Evolutionary conservation across 2,329 filamentous ascomycete species (phyloP), one percentile per base, ranked within the genome.

Genomic region (Herpotrichia juniperi): DNA sequence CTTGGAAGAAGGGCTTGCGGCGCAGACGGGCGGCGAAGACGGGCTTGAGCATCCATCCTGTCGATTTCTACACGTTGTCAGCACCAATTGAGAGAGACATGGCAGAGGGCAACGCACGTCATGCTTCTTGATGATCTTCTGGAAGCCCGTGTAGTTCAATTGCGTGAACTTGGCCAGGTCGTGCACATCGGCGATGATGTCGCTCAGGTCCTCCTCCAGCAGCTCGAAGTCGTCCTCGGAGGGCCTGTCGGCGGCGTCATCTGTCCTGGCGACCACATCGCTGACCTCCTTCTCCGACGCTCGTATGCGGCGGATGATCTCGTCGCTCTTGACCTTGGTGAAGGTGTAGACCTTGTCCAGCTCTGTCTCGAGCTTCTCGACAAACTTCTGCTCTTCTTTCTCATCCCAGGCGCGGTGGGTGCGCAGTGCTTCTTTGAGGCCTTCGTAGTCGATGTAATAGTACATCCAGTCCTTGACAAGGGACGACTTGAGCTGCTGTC

Each of bases 51-150:
- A 94, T 87, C 92, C 93, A 96, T 54, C 87, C 83, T 0, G 94
- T 99, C 81, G 90, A 83, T 91, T 99, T 99, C 89, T 94, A 67
- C 17, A 37, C 28, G 14, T 9, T 10, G 35, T 72, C 53, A 69
- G 67, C 49, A 30, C 42, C 45, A 32, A 30, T 31, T 42, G 47
- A 17, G 2, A 5, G n/a, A 9, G 19, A 48, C 54, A 66, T 21
- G 26, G 21, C 4, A 47, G 5, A 37, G 30, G 19, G 8, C 19
- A 44, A 79, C 89, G 64, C 76, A 93, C 90, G 78, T 97, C 94
- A 75, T 99, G 94, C 82, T 99, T 99, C 83, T 99, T 99, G 76
- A 99, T 96, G 59, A 99, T 99, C 82, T 99, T 99, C 80, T 97
- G 96, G 74, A 99, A 99, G 4, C 94, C 94, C 0, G 93, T 97